These are phyloP conservation scores for Berkeleyomyces rouxiae DNA, from an alignment of 2,329 filamentous ascomycete species.

Conservation along the genomic window DNA sequence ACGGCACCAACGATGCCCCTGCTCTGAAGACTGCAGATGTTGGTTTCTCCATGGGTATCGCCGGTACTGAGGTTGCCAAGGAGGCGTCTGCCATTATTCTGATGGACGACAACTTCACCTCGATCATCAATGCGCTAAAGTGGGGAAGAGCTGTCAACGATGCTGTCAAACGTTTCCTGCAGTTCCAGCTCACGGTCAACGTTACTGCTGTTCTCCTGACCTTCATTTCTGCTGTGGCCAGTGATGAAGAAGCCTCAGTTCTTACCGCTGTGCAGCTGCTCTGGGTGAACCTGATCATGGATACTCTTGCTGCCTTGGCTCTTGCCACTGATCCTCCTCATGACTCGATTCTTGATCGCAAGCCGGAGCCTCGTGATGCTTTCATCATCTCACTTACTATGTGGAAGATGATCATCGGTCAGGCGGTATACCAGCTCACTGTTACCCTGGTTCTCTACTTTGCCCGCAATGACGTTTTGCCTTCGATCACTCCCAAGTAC, in stretches of 20 bases:
- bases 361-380: constrained; percentile 41
- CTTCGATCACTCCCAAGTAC: constrained; percentile 8
- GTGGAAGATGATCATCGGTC: constrained; percentile 99
- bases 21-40: constrained; percentile 69
- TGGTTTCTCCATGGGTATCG: constrained; percentile 73
- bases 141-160: constrained; percentile 69
- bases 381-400: constrained; percentile 70
- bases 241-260: constrained; percentile 51
- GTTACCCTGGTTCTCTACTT: constrained; percentile 72
- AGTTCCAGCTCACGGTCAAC: constrained; percentile 75
- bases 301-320: constrained; percentile 78
- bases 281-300: constrained; percentile 97
- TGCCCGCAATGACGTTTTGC: constrained; percentile 23
- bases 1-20: constrained; percentile 71
- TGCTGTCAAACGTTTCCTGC: constrained; percentile 59
- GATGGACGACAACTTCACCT: constrained; percentile 77
- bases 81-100: constrained; percentile 73
- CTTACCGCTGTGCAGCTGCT: constrained; percentile 80
- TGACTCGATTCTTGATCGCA: constrained; percentile 62
- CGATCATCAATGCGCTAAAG: constrained; percentile 69
- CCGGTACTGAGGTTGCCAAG: constrained; percentile 70
- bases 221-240: constrained; percentile 73
- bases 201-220: constrained; percentile 77
- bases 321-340: constrained; percentile 83
- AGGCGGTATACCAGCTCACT: constrained; percentile 75